These are phyloP conservation scores for Chondrus crispus DNA, from an alignment of 23 red algal species.

Conservation along the genomic window DNA sequence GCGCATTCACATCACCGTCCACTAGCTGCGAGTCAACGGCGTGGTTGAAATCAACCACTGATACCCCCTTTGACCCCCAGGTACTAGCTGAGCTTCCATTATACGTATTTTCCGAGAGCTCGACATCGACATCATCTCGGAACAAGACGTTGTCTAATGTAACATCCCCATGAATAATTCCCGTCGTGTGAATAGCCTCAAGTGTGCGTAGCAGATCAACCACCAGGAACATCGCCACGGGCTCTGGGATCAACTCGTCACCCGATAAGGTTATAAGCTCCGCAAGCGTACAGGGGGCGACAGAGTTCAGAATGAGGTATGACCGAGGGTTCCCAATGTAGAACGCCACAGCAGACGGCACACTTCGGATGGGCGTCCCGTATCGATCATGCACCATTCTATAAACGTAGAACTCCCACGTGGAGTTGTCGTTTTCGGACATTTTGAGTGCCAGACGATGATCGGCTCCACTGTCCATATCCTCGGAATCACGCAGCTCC, in stretches of 20 bases:
- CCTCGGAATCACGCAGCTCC: not conserved
- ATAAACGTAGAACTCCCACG: constrained; percentile 73
- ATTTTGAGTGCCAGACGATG: constrained; percentile 30
- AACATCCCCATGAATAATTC: constrained; percentile 46
- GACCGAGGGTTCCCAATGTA: not conserved
- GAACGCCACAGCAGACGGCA: constrained; percentile 26
- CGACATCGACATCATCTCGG: constrained; percentile 10
- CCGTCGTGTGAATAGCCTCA: constrained; percentile 15
- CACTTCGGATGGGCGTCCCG: constrained; percentile 7
- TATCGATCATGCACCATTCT: constrained; percentile 6
- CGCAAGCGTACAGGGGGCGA: not conserved
- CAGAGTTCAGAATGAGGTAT: constrained; percentile 21
- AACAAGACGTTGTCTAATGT: constrained; percentile 53
- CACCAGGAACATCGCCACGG: constrained; percentile 47
- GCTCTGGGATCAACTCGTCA: constrained; percentile 14
- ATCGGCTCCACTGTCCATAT: constrained; percentile 13
- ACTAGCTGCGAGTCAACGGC: constrained; percentile 24
- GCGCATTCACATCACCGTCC: not conserved
- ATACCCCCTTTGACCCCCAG: constrained; percentile 35
- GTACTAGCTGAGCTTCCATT: not conserved
- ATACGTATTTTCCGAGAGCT: constrained; percentile 9
- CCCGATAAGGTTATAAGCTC: not conserved
- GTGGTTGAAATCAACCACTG: constrained; percentile 53
- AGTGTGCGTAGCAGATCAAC: constrained; percentile 44
- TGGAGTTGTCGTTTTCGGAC: constrained; percentile 3